Conservation (phyloP, 495 filamentous ascomycete genomes). For the Neurospora sp. region DNA sequence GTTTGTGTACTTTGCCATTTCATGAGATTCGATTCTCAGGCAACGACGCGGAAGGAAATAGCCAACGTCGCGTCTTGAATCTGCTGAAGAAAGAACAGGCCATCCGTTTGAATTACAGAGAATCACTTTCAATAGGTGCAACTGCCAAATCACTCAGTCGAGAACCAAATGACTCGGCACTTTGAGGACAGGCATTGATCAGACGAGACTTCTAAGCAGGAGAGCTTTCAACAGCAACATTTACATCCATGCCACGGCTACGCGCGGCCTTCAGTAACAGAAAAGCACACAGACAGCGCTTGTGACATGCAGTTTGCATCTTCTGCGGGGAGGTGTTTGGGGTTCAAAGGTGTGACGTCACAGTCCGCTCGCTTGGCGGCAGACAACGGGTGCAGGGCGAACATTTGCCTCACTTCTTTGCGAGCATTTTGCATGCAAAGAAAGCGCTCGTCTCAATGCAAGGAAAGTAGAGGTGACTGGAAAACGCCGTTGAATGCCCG, state of each 20-base stretch:
- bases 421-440: background rate
- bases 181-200: background rate
- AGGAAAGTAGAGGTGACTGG: background rate
- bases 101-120: background rate
- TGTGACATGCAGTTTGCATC: background rate
- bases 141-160: background rate
- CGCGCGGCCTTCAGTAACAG: background rate
- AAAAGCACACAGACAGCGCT: background rate
- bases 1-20: background rate
- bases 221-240: background rate
- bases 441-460: background rate
- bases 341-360: background rate
- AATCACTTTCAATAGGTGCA: background rate
- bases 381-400: background rate
- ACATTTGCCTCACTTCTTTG: background rate
- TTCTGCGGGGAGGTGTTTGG: background rate
- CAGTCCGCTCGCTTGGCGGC: background rate
- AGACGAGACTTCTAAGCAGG: background rate
- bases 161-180: background rate
- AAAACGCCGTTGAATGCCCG: background rate
- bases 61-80: background rate
- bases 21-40: background rate
- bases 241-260: background rate
- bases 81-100: background rate
- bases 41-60: background rate